These are phyloP conservation scores for Echria macrotheca DNA, from an alignment of 495 filamentous ascomycete genomes.

Conservation along the genomic window DNA sequence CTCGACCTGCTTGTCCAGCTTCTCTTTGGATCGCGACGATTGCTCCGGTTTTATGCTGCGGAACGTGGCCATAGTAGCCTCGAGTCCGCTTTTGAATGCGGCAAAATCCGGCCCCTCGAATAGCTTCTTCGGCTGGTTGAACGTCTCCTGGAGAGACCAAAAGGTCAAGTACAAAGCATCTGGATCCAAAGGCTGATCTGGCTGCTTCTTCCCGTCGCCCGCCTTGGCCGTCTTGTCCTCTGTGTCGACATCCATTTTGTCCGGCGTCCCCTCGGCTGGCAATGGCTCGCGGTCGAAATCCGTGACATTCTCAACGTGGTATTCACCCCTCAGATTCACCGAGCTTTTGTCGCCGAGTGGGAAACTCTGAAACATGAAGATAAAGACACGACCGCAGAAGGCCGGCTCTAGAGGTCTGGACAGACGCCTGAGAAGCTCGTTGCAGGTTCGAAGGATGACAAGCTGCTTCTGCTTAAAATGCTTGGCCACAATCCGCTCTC, in stretches of 20 bases:
- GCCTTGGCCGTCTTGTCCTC: conserved; percentile 44
- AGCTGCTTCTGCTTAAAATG: conserved; percentile 80
- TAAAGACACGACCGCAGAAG: conserved; percentile 94
- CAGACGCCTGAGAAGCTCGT: conserved; percentile 84
- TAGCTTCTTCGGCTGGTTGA: conserved; percentile 80
- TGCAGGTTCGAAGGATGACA: conserved; percentile 85
- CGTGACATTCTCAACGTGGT: conserved; percentile 92
- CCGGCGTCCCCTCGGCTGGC: conserved; percentile 48
- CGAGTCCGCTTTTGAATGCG: conserved; percentile 72
- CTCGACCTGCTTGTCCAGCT: conserved; percentile 47
- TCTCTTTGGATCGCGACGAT: conserved; percentile 24
- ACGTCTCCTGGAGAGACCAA: conserved; percentile 85
- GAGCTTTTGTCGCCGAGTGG: conserved; percentile 93
- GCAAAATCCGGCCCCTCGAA: conserved; percentile 66
- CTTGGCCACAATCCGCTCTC: conserved; percentile 80
- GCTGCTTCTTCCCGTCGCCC: conserved; percentile 32
- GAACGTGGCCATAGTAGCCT: conserved; percentile 74
- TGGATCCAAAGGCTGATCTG: conserved; percentile 47
- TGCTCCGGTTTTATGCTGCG: conserved; percentile 69
- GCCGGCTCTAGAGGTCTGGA: conserved; percentile 94
- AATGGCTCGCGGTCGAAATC: conserved; percentile 60
- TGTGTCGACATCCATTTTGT: conserved; percentile 56
- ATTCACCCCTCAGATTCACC: conserved; percentile 93
- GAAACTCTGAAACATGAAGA: conserved; percentile 97
- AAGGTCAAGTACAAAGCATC: conserved; percentile 84